Evolutionary conservation across 148 eudicot species (phyloP).

Genomic region (Amaranthus hypochondriacus): DNA sequence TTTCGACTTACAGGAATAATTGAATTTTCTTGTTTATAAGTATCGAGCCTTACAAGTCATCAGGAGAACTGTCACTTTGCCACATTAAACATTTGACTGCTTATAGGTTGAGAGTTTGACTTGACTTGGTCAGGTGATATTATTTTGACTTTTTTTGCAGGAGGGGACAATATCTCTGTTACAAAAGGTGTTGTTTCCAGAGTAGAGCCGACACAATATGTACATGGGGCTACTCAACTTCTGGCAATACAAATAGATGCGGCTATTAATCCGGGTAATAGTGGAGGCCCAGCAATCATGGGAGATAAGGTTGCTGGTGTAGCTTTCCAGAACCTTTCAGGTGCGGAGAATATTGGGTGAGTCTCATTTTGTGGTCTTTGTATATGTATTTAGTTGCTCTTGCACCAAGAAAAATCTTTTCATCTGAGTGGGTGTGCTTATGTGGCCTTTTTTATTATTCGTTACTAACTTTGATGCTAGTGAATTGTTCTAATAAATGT

Average conservation of each 20-base stretch:
- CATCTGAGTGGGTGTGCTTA: neutral
- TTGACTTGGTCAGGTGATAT: neutral
- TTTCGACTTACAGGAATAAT: neutral
- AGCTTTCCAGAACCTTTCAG: slow-evolving; percentile 97
- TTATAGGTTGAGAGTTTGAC: neutral
- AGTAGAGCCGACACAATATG: slow-evolving; percentile 93
- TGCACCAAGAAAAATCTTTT: neutral
- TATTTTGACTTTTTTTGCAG: slow-evolving; percentile 32
- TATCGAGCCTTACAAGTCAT: neutral
- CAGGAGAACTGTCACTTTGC: neutral
- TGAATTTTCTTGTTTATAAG: neutral
- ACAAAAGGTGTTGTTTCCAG: slow-evolving; percentile 97
- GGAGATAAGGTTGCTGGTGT: slow-evolving; percentile 96
- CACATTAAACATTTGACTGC: neutral
- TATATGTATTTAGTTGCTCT: neutral
- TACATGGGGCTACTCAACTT: slow-evolving; percentile 87
- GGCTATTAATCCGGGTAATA: slow-evolving; percentile 97
- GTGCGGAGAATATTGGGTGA: slow-evolving; percentile 98
- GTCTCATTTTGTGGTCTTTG: slow-evolving; percentile 18
- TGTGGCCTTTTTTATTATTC: too few relatives aligned
- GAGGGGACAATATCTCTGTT: slow-evolving; percentile 94
- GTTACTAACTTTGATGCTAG: too few relatives aligned
- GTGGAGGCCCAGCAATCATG: slow-evolving; percentile 99
- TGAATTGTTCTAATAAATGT: neutral
- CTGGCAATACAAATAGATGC: slow-evolving; percentile 98